These are phyloP conservation scores for Andrographis paniculata DNA, from an alignment of 305 asterid species.

Conservation along the genomic window DNA sequence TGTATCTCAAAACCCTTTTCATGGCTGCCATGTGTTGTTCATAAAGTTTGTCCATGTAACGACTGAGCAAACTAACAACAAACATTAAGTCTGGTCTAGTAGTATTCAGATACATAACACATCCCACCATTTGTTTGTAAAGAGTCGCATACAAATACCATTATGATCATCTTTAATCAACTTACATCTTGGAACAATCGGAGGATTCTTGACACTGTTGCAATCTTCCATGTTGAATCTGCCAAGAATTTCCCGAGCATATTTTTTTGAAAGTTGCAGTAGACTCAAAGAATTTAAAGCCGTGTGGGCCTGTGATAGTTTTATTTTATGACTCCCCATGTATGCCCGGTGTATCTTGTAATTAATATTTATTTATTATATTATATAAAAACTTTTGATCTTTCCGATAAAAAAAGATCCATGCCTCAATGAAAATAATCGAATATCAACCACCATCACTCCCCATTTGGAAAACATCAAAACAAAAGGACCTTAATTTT, in stretches of 20 bases:
- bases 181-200: background rate
- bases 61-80: background rate
- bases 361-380: no score
- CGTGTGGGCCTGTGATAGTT: no score
- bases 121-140: background rate
- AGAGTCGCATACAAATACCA: background rate
- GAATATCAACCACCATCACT: no score
- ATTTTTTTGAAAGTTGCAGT: no score
- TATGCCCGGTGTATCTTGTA: no score
- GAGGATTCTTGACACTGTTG: background rate
- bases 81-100: conserved; percentile 2
- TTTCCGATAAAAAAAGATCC: no score
- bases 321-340: no score
- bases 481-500: no score
- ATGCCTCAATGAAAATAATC: no score
- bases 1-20: background rate
- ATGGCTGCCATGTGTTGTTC: background rate
- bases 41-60: background rate
- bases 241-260: background rate
- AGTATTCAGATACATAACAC: background rate
- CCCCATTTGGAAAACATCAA: no score
- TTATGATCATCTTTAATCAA: background rate
- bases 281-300: no score
- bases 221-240: background rate
- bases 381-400: no score